Conservation (phyloP, 139 green algal species). For the Ettlia oleoabundans region DNA sequence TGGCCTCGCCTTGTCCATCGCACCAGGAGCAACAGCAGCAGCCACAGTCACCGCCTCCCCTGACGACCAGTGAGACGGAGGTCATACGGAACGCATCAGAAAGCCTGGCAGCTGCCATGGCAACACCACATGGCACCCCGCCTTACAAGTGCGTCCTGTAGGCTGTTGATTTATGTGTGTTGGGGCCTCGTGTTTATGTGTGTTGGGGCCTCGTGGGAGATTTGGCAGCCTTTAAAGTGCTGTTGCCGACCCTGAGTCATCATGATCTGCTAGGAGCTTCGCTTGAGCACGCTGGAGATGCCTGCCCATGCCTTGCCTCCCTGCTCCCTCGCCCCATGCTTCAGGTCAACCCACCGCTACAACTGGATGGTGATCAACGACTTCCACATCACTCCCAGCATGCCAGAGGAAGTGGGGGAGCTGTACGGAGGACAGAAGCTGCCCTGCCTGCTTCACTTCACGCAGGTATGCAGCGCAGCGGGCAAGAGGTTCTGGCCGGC, state of each 20-base stretch:
- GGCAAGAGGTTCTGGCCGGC: too few species aligned
- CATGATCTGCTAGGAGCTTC: too few species aligned
- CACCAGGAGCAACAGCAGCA: background rate
- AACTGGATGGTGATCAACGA: constrained; percentile 94
- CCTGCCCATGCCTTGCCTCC: background rate
- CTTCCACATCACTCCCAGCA: constrained; percentile 67
- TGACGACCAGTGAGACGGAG: constrained; percentile 4
- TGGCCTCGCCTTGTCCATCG: background rate
- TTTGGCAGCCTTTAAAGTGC: too few species aligned
- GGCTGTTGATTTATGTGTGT: too few species aligned
- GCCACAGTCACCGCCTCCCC: constrained; percentile 10
- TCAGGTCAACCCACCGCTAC: constrained; percentile 2
- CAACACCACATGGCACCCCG: background rate
- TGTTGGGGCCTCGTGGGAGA: too few species aligned
- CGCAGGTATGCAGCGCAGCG: constrained; percentile 54
- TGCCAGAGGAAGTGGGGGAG: constrained; percentile 50
- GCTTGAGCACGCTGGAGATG: background rate
- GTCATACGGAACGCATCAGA: constrained; percentile 16
- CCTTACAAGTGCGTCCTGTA: constrained; percentile 2
- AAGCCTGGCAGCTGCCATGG: background rate
- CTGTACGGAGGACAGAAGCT: constrained; percentile 82
- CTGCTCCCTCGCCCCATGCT: background rate
- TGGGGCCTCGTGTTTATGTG: too few species aligned
- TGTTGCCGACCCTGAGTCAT: too few species aligned
- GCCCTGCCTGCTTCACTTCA: constrained; percentile 88